A percentile compares a stretch with the other conserved stretches of the same genome.
Evolutionary conservation across 345 rosid species (phyloP).

Genomic region (Eucalyptus sp.): DNA sequence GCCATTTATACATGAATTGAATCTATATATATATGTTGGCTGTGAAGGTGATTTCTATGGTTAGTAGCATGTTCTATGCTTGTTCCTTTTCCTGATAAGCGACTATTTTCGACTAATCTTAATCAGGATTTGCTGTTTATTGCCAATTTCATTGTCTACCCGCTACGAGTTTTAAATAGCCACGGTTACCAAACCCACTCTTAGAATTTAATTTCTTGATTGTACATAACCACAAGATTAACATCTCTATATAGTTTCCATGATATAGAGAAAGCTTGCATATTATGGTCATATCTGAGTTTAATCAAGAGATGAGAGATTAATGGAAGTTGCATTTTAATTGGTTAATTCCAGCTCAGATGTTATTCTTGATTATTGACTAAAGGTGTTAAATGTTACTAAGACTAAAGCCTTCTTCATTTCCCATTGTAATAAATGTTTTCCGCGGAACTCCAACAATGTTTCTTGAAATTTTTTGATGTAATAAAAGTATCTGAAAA

Average conservation of each 20-base stretch:
- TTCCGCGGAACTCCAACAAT: neutral
- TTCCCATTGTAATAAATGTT: neutral
- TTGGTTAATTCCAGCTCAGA: neutral
- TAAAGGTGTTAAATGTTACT: neutral
- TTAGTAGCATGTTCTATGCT: neutral
- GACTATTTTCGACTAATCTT: neutral
- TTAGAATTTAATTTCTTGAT: neutral
- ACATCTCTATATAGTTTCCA: neutral
- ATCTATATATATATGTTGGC: neutral
- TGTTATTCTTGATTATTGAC: neutral
- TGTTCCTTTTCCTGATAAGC: neutral
- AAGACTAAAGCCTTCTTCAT: neutral
- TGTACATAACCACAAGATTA: neutral
- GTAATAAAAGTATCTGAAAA: neutral
- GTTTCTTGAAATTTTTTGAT: neutral
- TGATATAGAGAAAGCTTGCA: neutral
- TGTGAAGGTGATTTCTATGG: neutral
- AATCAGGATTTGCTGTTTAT: neutral
- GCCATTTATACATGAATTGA: neutral
- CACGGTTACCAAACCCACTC: neutral
- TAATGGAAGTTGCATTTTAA: neutral
- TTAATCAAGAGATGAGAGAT: neutral
- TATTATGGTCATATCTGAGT: neutral
- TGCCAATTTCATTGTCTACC: neutral
- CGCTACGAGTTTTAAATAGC: fast-evolving